A percentile compares a stretch with the other conserved stretches of the same genome.
Conservation (phyloP, 2,329 filamentous ascomycete genomes). For the Colletotrichum coccodes region DNA sequence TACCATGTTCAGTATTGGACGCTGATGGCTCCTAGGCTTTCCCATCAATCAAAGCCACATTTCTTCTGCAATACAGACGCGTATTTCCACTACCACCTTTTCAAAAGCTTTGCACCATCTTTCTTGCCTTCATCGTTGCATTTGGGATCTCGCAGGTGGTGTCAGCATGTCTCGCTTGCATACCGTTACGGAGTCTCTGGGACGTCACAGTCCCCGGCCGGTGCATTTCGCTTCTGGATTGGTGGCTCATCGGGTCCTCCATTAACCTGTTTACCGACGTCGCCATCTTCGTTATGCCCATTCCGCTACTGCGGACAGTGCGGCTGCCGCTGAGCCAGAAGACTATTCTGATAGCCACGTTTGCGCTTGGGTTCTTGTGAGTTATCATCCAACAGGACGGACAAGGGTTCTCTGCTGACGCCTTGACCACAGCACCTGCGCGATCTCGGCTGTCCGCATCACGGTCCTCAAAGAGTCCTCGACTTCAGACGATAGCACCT, state of each 20-base stretch:
- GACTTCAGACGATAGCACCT: constrained; percentile 43
- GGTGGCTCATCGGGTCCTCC: constrained; percentile 41
- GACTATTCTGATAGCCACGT: constrained; percentile 34
- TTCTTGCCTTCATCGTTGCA: constrained; percentile 38
- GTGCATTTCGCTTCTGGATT: constrained; percentile 39
- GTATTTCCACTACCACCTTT: constrained; percentile 43
- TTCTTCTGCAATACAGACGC: constrained; percentile 49
- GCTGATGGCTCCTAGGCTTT: constrained; percentile 8
- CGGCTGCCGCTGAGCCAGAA: constrained; percentile 35
- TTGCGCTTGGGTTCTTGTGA: constrained; percentile 41
- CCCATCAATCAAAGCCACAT: constrained; percentile 43
- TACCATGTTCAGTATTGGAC: too few relatives aligned
- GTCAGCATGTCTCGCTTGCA: constrained; percentile 39
- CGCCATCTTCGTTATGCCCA: constrained; percentile 37
- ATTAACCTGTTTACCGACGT: constrained; percentile 41
- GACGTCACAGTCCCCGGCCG: constrained; percentile 32
- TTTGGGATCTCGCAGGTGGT: constrained; percentile 43
- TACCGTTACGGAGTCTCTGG: constrained; percentile 40
- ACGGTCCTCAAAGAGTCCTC: constrained; percentile 41
- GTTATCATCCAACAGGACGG: background rate
- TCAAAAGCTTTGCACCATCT: constrained; percentile 35
- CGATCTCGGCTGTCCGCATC: constrained; percentile 42
- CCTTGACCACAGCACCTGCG: constrained; percentile 34
- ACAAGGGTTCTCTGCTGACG: background rate
- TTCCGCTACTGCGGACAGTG: constrained; percentile 36